Conservation (phyloP, 2,329 filamentous ascomycete species). For the Anisogramma anomala region DNA sequence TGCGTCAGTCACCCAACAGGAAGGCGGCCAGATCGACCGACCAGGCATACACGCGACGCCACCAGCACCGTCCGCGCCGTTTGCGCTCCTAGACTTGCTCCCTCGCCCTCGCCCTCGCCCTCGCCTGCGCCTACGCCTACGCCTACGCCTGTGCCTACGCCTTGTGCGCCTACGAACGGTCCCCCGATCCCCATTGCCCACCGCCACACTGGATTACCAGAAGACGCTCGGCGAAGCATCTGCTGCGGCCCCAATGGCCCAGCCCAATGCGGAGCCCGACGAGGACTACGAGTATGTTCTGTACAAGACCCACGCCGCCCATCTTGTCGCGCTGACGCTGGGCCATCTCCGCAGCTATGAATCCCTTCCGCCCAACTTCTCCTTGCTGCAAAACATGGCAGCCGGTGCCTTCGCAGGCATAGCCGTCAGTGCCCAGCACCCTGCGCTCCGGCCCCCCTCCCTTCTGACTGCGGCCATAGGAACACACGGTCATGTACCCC, state of each 20-base stretch:
- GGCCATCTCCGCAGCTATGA: conserved; percentile 56
- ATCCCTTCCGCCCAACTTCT: conserved; percentile 87
- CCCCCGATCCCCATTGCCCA: conserved; percentile 14
- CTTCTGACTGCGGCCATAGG: conserved; percentile 38
- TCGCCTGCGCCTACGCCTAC: too few species aligned
- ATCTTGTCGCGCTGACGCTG: conserved; percentile 16
- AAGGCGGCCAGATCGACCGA: too few species aligned
- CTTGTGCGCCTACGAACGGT: conserved; percentile 13
- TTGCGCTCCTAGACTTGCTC: too few species aligned
- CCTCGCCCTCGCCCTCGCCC: too few species aligned
- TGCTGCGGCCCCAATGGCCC: conserved; percentile 58
- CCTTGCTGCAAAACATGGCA: conserved; percentile 84
- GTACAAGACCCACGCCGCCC: too few species aligned
- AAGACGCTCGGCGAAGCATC: conserved; percentile 51
- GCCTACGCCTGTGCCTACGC: too few species aligned
- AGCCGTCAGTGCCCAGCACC: conserved; percentile 49
- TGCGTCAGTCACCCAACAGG: too few species aligned
- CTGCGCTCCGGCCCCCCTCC: conserved; percentile 10
- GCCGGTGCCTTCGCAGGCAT: conserved; percentile 96
- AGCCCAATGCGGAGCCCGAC: conserved; percentile 50
- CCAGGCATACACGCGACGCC: too few species aligned
- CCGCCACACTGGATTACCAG: conserved; percentile 53
- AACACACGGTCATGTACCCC: conserved; percentile 98
- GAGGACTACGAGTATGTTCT: conserved; percentile 55
- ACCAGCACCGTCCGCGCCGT: too few species aligned